These are phyloP conservation scores for Trametes coccinea DNA, from an alignment of 768 basidiomycete species.

Conservation along the genomic window DNA sequence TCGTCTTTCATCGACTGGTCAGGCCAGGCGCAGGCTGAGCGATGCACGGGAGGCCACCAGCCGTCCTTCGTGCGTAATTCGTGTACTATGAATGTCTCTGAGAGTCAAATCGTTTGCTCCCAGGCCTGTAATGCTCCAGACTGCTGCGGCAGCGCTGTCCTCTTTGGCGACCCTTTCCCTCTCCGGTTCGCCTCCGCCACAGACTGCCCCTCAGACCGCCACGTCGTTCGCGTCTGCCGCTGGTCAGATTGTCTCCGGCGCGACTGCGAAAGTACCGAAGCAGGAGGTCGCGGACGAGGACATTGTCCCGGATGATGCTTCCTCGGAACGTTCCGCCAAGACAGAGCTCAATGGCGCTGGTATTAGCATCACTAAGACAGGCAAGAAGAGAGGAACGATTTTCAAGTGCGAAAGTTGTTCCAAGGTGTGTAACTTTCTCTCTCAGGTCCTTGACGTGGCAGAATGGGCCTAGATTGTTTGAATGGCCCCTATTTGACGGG, in stretches of 20 bases:
- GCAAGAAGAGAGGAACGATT: conserved; percentile 80
- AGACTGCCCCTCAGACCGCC: conserved; percentile 26
- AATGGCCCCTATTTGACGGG: background rate
- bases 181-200: conserved; percentile 40
- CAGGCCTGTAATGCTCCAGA: conserved; percentile 40
- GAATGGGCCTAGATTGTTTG: background rate
- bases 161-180: conserved; percentile 45
- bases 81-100: background rate
- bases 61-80: conserved; percentile 64
- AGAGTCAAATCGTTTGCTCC: conserved; percentile 15
- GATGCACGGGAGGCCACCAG: conserved; percentile 79
- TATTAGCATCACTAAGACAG: conserved; percentile 36
- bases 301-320: conserved; percentile 16
- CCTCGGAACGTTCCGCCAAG: conserved; percentile 14
- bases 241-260: conserved; percentile 21
- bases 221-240: conserved; percentile 26
- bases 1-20: conserved; percentile 68
- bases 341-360: conserved; percentile 28
- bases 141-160: conserved; percentile 37
- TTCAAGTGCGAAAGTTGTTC: conserved; percentile 94
- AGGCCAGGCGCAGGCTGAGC: conserved; percentile 69
- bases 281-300: conserved; percentile 21
- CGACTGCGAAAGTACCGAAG: conserved; percentile 20
- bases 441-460: background rate
- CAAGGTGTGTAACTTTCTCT: conserved; percentile 51